Percentiles rank a stretch among this genome's conserved stretches.
Conservation (phyloP, 2,329 filamentous ascomycete species). For the Ciborinia camelliae region DNA sequence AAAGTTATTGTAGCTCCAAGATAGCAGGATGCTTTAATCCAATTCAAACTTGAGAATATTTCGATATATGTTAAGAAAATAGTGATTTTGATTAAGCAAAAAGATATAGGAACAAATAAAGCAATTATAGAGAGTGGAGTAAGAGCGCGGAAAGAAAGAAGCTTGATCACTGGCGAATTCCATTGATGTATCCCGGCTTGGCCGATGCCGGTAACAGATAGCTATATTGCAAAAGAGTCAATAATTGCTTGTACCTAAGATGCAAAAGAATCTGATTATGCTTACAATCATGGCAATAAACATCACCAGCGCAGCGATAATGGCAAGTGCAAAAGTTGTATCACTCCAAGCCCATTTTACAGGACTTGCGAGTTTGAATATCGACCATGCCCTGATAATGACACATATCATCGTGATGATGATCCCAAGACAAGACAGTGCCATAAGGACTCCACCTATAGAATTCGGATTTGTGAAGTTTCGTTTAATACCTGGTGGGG, state of each 20-base stretch:
- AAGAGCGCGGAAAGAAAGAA: background rate
- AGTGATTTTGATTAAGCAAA: background rate
- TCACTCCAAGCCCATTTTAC: background rate
- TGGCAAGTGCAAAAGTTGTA: background rate
- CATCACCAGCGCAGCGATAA: background rate
- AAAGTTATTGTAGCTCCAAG: background rate
- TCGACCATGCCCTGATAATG: background rate
- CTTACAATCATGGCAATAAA: background rate
- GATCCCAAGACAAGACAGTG: background rate
- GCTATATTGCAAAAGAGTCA: background rate
- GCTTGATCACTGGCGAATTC: background rate
- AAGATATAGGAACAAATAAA: background rate
- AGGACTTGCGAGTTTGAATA: background rate
- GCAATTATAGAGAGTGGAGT: background rate
- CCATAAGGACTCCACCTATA: background rate
- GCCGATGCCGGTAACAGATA: background rate
- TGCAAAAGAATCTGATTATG: background rate
- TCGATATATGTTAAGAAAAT: background rate
- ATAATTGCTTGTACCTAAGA: no score
- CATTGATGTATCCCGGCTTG: background rate
- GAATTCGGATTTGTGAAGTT: background rate
- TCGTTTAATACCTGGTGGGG: background rate
- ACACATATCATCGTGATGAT: background rate
- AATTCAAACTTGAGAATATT: accelerated
- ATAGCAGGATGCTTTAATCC: background rate